Percentiles rank a stretch among this genome's conserved stretches.
phyloP scores from a whole-genome alignment of 2,329 filamentous ascomycete species.

The Aspergillus sp. region DNA sequence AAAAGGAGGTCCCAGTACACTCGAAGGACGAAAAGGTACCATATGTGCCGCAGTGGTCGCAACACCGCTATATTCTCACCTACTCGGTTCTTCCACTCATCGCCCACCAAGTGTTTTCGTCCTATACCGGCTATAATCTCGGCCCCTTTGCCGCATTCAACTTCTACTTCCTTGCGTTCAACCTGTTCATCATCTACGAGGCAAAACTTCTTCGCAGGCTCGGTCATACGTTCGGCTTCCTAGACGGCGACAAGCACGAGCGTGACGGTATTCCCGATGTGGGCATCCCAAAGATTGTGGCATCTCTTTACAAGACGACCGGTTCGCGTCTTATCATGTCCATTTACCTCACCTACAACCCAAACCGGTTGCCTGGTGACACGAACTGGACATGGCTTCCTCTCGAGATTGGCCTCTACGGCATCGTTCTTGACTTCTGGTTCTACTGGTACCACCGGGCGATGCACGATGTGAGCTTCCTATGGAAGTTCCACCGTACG shows the following conservation, averaged over 20 bases:
- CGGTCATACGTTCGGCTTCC: slow-evolving; percentile 13
- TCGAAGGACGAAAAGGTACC: slow-evolving; percentile 16
- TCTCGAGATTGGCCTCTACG: slow-evolving; percentile 14
- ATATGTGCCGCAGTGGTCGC: slow-evolving; percentile 14
- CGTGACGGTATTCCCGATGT: slow-evolving; percentile 19
- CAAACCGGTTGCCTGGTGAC: slow-evolving; percentile 3
- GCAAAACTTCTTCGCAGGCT: slow-evolving; percentile 12
- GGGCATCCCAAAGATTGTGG: slow-evolving; percentile 12
- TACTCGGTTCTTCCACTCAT: slow-evolving; percentile 14
- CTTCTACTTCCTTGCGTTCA: slow-evolving; percentile 13
- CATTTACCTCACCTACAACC: slow-evolving; percentile 13
- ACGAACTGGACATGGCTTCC: slow-evolving; percentile 16
- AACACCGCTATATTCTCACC: slow-evolving; percentile 14
- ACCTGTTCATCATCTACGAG: slow-evolving; percentile 12
- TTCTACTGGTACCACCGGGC: slow-evolving; percentile 19
- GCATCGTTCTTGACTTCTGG: slow-evolving; percentile 19
- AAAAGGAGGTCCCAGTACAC: slow-evolving; percentile 23
- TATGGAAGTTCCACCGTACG: slow-evolving; percentile 18
- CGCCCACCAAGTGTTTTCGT: slow-evolving; percentile 14
- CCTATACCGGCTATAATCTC: slow-evolving; percentile 11
- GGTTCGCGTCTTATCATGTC: slow-evolving; percentile 13
- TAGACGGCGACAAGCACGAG: slow-evolving; percentile 19
- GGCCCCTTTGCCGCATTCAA: slow-evolving; percentile 9
- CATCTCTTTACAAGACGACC: slow-evolving; percentile 15
- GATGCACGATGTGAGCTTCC: slow-evolving; percentile 14